Evolutionary conservation across 768 basidiomycete genomes (phyloP).

Genomic region (Paxillus involutus): DNA sequence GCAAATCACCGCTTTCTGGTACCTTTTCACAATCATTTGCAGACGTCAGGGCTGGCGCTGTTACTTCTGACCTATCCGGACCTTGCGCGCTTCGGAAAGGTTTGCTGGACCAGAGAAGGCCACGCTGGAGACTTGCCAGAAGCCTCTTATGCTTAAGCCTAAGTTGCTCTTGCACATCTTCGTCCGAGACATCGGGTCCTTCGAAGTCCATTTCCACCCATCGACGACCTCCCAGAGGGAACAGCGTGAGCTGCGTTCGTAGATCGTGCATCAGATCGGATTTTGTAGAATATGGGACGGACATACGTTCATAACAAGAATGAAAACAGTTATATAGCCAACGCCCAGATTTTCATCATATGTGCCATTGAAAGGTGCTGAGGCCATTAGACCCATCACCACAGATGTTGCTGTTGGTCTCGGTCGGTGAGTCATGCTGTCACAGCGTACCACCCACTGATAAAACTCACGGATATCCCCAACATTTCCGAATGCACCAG

Average conservation of each 20-base stretch:
- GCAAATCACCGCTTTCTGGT: neutral
- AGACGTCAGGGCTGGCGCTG: neutral
- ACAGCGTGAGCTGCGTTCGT: constrained; percentile 49
- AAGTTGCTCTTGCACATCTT: constrained; percentile 49
- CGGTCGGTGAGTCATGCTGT: neutral
- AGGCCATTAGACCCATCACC: constrained; percentile 56
- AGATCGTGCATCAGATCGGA: neutral
- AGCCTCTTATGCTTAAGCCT: constrained; percentile 31
- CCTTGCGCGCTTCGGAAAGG: neutral
- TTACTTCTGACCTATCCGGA: neutral
- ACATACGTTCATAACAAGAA: constrained; percentile 58
- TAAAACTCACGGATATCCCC: constrained; percentile 59
- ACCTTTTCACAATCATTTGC: neutral
- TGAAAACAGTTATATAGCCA: constrained; percentile 61
- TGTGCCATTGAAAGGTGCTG: constrained; percentile 54
- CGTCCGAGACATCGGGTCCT: constrained; percentile 58
- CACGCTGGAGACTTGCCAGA: constrained; percentile 10
- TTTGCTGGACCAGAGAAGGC: neutral
- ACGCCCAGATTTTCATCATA: constrained; percentile 58
- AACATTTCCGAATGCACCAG: constrained; percentile 63
- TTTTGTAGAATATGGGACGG: neutral
- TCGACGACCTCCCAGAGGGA: constrained; percentile 55
- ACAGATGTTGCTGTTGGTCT: constrained; percentile 56
- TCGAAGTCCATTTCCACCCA: constrained; percentile 59
- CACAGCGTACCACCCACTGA: neutral